Base-by-base conservation (phyloP, 257 asterid genomes). In the Anisodus tanguticus region DNA sequence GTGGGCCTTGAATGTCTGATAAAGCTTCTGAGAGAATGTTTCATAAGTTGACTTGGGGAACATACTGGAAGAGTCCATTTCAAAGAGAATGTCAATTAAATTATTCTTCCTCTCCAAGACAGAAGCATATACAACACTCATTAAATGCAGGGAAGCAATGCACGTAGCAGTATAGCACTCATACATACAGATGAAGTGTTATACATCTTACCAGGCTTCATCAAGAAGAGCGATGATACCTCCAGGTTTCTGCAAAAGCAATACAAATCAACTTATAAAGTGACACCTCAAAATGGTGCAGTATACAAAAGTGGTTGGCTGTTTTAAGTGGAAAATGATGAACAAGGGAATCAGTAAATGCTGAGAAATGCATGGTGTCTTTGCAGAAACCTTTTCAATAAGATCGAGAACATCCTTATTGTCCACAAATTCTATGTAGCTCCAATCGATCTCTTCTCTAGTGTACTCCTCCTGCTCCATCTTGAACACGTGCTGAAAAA, bases 381-480 rank as follows among this genome's bases (percentile, higher is more conserved):
- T 47, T 19, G 57, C 58, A 51, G 80, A 22, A 72, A 96, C 99
- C 99, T 96, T 96, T 92, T 96, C 99, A 66, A 96, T 92, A 83
- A 96, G 98, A 90, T 96, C 99, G 85, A 96, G 90, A 89, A 96
- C 98, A 83, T 96, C 99, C 89, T 96, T 94, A 86, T 96, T 96
- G 87, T 96, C 99, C 63, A 96, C 98, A 87, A 96, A 96, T 86
- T 96, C 99, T 53, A 96, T 96, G 91, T 94, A 96, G 90, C 99
- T 94, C 99, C 99, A 96, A 84, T 96, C 94, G 84, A 96, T 96
- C 90, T 89, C 95, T 90, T 96, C 98, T 86, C 82, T 94, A 69
- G 95, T 92, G 93, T 96, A 96, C 87, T 96, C 99, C 91, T 96
- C 98, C 86, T 96, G 99, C 92, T 94, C 99, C 98, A 96, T 96